These are phyloP conservation scores for Boletellus emodensis DNA, from an alignment of 768 basidiomycete species.

Conservation along the genomic window DNA sequence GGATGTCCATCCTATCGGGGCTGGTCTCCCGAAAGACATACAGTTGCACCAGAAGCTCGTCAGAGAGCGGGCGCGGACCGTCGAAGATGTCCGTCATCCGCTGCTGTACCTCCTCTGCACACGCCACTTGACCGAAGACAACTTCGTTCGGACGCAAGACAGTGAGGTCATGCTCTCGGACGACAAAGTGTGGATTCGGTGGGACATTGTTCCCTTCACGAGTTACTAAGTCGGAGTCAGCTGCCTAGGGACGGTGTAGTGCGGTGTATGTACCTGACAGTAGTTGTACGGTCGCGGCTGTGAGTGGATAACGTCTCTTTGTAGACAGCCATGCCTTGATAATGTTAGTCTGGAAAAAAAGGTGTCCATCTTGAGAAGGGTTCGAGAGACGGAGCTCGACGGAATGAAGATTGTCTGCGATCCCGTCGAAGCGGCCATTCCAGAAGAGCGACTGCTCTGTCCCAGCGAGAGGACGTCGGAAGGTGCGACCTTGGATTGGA, in stretches of 20 bases:
- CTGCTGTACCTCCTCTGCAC: conserved; percentile 32
- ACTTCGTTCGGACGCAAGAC: conserved; percentile 37
- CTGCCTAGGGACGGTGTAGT: background rate
- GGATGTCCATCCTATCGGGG: conserved; percentile 27
- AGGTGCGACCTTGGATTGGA: background rate
- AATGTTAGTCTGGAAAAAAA: background rate
- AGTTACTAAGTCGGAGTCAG: background rate
- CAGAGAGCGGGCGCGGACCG: conserved; percentile 36
- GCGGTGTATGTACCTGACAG: background rate
- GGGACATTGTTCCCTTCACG: background rate
- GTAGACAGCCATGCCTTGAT: conserved; percentile 1
- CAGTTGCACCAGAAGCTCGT: conserved; percentile 40
- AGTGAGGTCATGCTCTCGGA: conserved; percentile 36
- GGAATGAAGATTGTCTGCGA: background rate
- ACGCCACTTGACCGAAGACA: conserved; percentile 29
- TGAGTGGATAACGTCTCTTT: conserved; percentile 1
- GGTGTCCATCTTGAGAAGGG: background rate
- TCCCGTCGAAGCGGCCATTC: background rate
- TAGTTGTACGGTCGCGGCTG: background rate
- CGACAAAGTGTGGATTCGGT: conserved; percentile 32
- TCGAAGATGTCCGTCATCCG: conserved; percentile 30
- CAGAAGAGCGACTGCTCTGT: background rate
- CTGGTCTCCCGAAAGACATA: conserved; percentile 36
- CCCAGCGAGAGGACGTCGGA: background rate
- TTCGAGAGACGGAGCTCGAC: background rate